A percentile compares a stretch with the other conserved stretches of the same genome.
These are phyloP conservation scores for Pseudopyrenochaeta lycopersici DNA, from an alignment of 2,329 filamentous ascomycete species.

Conservation along the genomic window DNA sequence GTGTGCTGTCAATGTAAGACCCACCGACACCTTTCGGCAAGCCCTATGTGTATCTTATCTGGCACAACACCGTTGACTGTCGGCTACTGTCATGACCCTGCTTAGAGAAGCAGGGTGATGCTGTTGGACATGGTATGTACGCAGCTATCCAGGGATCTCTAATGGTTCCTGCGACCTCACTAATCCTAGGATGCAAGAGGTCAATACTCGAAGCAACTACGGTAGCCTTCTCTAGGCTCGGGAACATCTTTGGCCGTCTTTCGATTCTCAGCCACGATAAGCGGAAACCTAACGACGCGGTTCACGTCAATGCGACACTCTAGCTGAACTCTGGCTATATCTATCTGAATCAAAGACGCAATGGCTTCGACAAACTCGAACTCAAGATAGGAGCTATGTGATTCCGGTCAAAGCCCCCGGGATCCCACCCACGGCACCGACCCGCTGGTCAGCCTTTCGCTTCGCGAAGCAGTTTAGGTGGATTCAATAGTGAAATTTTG, in stretches of 20 bases:
- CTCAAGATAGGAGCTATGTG: neutral
- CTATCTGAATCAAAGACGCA: neutral
- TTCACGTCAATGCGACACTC: too few relatives aligned
- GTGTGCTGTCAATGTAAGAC: conserved; percentile 15
- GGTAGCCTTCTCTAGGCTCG: neutral
- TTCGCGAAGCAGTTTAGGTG: conserved; percentile 6
- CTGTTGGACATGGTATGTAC: neutral
- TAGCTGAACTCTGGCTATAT: neutral
- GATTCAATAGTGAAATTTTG: conserved; percentile 15
- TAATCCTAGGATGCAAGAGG: neutral
- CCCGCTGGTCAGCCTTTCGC: neutral
- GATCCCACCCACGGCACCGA: neutral
- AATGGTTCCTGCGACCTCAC: neutral
- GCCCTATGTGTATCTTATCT: conserved; percentile 5
- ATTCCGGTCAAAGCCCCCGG: neutral
- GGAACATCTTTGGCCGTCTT: neutral
- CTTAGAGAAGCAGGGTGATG: neutral
- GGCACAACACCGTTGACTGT: conserved; percentile 14
- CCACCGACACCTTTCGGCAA: conserved; percentile 4
- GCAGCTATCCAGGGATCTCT: neutral
- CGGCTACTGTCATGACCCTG: conserved; percentile 12
- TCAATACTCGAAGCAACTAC: neutral
- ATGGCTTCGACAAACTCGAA: neutral
- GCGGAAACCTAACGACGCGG: neutral
- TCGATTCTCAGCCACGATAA: neutral